phyloP scores from a whole-genome alignment of 768 basidiomycete genomes.

The Termitomyces sp. region DNA sequence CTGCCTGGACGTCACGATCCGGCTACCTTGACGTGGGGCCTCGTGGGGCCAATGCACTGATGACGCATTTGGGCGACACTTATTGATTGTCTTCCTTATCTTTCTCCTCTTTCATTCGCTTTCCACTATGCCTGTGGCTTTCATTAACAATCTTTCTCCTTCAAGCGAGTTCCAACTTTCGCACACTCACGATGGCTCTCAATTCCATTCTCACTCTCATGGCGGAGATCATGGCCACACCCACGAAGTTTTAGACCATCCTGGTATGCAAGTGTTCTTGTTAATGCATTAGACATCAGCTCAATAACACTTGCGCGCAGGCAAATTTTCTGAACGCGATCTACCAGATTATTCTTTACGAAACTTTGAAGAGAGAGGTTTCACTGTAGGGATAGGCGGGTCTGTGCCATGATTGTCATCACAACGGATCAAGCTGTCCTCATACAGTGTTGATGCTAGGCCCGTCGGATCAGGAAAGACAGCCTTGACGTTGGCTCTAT shows the following conservation, averaged over 20 bases:
- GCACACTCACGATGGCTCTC: constrained; percentile 47
- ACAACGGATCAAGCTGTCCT: not conserved
- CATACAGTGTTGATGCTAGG: constrained; percentile 32
- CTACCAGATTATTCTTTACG: constrained; percentile 80
- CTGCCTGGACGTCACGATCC: not conserved
- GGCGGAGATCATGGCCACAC: constrained; percentile 88
- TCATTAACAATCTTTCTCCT: constrained; percentile 60
- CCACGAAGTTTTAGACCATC: constrained; percentile 87
- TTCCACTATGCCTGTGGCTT: constrained; percentile 57
- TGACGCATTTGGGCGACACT: not conserved
- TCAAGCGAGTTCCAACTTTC: constrained; percentile 23
- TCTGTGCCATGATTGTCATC: constrained; percentile 26
- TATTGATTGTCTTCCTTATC: not conserved
- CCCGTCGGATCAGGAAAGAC: constrained; percentile 99
- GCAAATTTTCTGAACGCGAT: constrained; percentile 89
- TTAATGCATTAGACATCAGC: not conserved
- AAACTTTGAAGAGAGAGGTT: constrained; percentile 89
- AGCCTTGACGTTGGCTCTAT: constrained; percentile 86
- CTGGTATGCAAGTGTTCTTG: constrained; percentile 44
- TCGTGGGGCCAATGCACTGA: not conserved
- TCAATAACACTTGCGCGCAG: constrained; percentile 29
- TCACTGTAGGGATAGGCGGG: constrained; percentile 99
- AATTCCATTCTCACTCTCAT: constrained; percentile 43
- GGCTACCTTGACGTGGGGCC: no score
- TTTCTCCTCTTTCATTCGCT: not conserved